Evolutionary conservation across 495 filamentous ascomycete species (phyloP).

Genomic region (Penicillium coffeae): DNA sequence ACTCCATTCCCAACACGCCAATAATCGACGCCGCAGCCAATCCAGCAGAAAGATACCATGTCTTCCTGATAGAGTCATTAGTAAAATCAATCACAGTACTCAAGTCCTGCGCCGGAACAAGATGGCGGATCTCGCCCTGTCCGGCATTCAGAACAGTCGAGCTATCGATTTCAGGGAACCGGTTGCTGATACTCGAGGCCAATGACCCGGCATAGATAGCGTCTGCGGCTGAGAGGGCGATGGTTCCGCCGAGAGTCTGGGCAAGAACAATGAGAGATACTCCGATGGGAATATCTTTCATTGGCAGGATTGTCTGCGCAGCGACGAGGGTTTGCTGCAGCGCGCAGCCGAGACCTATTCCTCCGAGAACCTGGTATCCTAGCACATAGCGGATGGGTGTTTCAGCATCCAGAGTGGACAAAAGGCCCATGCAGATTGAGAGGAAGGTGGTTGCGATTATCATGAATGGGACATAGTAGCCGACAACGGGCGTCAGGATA

Average conservation of each 20-base stretch:
- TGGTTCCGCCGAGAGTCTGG: background rate
- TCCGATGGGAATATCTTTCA: conserved; percentile 23
- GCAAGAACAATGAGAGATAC: background rate
- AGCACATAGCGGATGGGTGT: conserved; percentile 15
- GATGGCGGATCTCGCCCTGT: background rate
- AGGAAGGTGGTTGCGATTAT: conserved; percentile 18
- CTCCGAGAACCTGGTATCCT: conserved; percentile 23
- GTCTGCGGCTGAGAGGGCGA: background rate
- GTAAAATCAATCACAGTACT: background rate
- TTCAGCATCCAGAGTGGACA: conserved; percentile 13
- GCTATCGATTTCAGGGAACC: background rate
- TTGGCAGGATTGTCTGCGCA: conserved; percentile 27
- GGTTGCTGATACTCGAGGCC: background rate
- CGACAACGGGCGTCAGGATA: conserved; percentile 10
- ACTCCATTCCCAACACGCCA: background rate
- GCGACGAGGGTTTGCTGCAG: conserved; percentile 26
- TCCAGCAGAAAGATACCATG: background rate
- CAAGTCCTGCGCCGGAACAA: background rate
- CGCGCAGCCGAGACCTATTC: conserved; percentile 30
- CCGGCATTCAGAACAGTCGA: background rate
- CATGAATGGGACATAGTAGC: conserved; percentile 31
- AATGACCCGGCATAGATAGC: background rate
- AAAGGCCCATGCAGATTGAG: conserved; percentile 24
- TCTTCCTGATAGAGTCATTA: background rate
- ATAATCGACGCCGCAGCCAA: background rate